Conservation (phyloP, 2,329 filamentous ascomycete genomes). For the Monosporascus sp. region DNA sequence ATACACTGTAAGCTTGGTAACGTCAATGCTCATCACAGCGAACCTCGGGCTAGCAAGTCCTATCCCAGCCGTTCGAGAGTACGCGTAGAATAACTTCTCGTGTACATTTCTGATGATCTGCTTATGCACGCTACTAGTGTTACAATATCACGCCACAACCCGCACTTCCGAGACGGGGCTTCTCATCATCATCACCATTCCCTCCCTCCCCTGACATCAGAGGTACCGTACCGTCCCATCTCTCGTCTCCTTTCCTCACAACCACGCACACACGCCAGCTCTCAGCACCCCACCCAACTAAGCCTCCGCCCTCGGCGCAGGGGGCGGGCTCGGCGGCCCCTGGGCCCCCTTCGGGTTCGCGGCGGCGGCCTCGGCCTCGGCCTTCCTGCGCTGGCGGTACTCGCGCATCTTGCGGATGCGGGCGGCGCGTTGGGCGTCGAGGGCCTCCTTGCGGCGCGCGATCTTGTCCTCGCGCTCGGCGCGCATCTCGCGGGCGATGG, state of each 20-base stretch:
- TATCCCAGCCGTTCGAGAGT: no score
- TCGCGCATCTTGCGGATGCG: slow-evolving; percentile 17
- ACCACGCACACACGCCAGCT: background rate
- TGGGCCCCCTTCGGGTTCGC: background rate
- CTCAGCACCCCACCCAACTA: background rate
- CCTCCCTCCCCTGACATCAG: no score
- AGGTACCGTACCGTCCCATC: background rate
- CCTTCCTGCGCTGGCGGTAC: slow-evolving; percentile 13
- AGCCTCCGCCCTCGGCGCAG: slow-evolving; percentile 14
- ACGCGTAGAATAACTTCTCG: no score
- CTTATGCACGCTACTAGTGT: no score
- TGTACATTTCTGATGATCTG: no score
- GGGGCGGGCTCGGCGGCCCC: slow-evolving; percentile 6
- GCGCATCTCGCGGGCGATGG: slow-evolving; percentile 26
- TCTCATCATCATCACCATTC: no score
- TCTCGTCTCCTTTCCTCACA: no score
- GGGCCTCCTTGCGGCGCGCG: slow-evolving; percentile 24
- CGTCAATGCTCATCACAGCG: no score
- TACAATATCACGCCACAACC: no score
- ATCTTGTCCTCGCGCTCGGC: slow-evolving; percentile 25
- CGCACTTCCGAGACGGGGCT: no score
- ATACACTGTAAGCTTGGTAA: no score
- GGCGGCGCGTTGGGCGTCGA: slow-evolving; percentile 20
- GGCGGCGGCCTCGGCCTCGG: background rate
- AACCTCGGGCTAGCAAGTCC: no score